Percentiles rank a stretch among this genome's conserved stretches.
Evolutionary conservation across 176 grass and related monocot species (phyloP).

Genomic region (Bolboschoenus planiculmis): DNA sequence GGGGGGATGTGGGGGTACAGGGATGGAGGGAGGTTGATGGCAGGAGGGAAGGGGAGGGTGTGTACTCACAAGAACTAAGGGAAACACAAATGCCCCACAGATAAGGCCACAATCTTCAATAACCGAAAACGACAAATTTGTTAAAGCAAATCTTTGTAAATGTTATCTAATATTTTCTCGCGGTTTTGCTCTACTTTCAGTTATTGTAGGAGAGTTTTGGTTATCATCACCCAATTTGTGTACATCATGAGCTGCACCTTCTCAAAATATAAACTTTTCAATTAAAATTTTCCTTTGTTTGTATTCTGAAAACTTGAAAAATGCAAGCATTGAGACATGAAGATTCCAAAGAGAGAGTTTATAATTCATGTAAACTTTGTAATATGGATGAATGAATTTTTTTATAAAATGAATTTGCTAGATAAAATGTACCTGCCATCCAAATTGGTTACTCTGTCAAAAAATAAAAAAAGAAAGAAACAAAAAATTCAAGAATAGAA

Average conservation of each 20-base stretch:
- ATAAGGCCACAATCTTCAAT: not conserved
- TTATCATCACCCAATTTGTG: not conserved
- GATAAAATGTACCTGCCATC: not conserved
- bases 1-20: not conserved
- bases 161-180: not conserved
- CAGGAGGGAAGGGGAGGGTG: not conserved
- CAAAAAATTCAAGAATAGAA: not conserved
- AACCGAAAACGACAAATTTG: slow-evolving; percentile 9
- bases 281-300: not conserved
- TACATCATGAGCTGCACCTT: not conserved
- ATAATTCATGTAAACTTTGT: slow-evolving; percentile 1
- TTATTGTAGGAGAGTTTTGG: not conserved
- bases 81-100: not conserved
- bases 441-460: not conserved
- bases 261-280: not conserved
- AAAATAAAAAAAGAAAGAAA: not conserved
- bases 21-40: not conserved
- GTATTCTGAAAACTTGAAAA: not conserved
- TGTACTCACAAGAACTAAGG: not conserved
- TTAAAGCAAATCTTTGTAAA: slow-evolving; percentile 1
- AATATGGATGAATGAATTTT: not conserved
- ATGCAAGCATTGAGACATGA: not conserved
- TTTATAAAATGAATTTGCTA: not conserved
- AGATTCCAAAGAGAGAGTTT: not conserved
- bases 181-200: not conserved